Evolutionary conservation across 805 yeast genomes (phyloP).

Genomic region (Kodamaea jinghongensis): DNA sequence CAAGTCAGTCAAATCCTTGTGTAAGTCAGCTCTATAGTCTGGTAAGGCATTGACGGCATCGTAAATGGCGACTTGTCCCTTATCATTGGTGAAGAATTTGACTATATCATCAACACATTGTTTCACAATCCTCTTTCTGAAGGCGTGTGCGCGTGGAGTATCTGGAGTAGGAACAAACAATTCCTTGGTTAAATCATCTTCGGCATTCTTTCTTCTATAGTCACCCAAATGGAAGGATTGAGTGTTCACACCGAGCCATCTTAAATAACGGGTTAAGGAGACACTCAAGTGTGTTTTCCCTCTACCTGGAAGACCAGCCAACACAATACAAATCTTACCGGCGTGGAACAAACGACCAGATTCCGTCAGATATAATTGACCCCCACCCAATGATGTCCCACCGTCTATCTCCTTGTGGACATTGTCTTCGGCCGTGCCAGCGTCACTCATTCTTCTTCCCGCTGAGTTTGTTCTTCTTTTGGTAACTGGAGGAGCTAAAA

Average conservation of each 20-base stretch:
- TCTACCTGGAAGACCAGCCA: constrained; percentile 93
- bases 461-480: constrained; percentile 4
- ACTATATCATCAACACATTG: constrained; percentile 69
- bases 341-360: constrained; percentile 93
- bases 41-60: constrained; percentile 91
- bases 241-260: constrained; percentile 96
- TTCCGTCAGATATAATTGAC: constrained; percentile 89
- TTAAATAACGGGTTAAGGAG: constrained; percentile 81
- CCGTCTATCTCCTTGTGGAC: constrained; percentile 65
- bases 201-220: constrained; percentile 64
- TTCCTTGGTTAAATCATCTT: constrained; percentile 58
- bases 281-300: constrained; percentile 94
- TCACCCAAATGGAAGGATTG: constrained; percentile 91
- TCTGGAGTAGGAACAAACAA: constrained; percentile 60
- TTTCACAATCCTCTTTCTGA: constrained; percentile 57
- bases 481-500: constrained; percentile 19
- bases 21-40: constrained; percentile 59
- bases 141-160: constrained; percentile 42
- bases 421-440: constrained; percentile 44
- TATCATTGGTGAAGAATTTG: constrained; percentile 65
- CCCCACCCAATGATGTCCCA: constrained; percentile 61
- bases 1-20: constrained; percentile 49
- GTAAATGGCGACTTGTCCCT: constrained; percentile 93
- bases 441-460: constrained; percentile 36
- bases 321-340: constrained; percentile 83